Evolutionary conservation across 768 basidiomycete species (phyloP).

Genomic region (Russula foetens): DNA sequence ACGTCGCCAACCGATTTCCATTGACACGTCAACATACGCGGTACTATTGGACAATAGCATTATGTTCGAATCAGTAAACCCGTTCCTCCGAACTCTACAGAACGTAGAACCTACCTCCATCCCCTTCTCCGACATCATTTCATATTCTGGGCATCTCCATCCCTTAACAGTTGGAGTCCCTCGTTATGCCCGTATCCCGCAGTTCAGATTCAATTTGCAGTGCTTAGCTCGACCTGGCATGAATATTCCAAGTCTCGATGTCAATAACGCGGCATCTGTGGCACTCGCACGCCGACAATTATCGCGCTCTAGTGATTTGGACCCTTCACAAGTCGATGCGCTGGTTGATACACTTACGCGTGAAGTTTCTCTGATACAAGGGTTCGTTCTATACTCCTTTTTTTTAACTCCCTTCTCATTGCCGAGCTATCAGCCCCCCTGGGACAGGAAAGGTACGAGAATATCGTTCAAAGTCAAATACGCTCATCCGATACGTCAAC

Average conservation of each 20-base stretch:
- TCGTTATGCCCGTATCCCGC: constrained; percentile 28
- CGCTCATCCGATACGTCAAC: neutral
- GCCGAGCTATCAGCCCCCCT: constrained; percentile 43
- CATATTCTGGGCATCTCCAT: neutral
- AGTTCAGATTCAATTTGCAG: constrained; percentile 47
- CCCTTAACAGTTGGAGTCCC: neutral
- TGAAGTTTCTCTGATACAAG: constrained; percentile 65
- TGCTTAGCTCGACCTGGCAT: constrained; percentile 36
- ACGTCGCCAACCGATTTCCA: constrained; percentile 29
- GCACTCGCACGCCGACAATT: constrained; percentile 38
- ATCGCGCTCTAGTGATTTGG: constrained; percentile 44
- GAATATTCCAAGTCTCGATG: constrained; percentile 30
- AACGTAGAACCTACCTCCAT: constrained; percentile 13
- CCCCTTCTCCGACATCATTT: constrained; percentile 10
- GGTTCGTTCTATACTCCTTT: constrained; percentile 32
- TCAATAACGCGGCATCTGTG: constrained; percentile 36
- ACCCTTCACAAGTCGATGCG: constrained; percentile 65
- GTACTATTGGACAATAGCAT: constrained; percentile 18
- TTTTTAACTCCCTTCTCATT: neutral
- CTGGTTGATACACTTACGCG: constrained; percentile 51
- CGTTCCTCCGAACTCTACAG: constrained; percentile 17
- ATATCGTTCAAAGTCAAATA: neutral
- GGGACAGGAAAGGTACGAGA: constrained; percentile 63
- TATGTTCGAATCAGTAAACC: constrained; percentile 13
- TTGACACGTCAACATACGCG: constrained; percentile 13